Evolutionary conservation across 2,329 filamentous ascomycete species (phyloP).

Genomic region (Immersiporthe knoxdaviesiana): DNA sequence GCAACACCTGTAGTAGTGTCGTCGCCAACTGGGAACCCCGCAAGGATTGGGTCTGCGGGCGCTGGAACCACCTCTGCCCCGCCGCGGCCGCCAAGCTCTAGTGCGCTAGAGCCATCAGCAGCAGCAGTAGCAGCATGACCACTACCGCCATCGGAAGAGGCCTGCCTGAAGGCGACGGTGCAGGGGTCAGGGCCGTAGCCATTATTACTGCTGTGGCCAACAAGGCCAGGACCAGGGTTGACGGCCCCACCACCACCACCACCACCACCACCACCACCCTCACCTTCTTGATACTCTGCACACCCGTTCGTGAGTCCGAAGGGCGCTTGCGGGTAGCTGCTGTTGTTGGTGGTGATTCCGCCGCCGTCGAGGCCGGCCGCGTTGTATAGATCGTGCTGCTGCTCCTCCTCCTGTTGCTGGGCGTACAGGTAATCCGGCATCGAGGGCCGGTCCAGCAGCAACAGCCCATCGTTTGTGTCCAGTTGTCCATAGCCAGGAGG

Average conservation of each 20-base stretch:
- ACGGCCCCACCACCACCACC: not conserved
- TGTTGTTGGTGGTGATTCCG: too few species aligned
- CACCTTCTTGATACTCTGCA: too few species aligned
- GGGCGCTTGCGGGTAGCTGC: constrained; percentile 32
- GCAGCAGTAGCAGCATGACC: too few species aligned
- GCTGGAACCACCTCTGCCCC: constrained; percentile 11
- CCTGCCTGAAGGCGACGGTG: not conserved
- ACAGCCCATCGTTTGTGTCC: constrained; percentile 42
- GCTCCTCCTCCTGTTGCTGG: constrained; percentile 30
- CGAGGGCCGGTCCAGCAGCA: constrained; percentile 37
- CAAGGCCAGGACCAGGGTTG: constrained; percentile 2
- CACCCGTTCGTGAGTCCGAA: not conserved
- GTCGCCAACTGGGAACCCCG: constrained; percentile 21
- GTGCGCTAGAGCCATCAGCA: constrained; percentile 12
- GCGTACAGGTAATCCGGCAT: constrained; percentile 38
- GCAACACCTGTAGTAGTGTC: too few species aligned
- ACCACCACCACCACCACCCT: too few species aligned
- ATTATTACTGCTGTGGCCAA: not conserved
- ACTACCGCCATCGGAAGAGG: not conserved
- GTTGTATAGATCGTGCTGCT: constrained; percentile 23
- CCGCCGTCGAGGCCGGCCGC: constrained; percentile 7
- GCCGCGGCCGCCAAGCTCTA: not conserved
- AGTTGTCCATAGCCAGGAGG: not conserved
- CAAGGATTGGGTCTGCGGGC: constrained; percentile 23
- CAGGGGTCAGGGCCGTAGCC: not conserved